A percentile compares a stretch with the other conserved stretches of the same genome.
phyloP scores from a whole-genome alignment of 2,329 filamentous ascomycete genomes.

The Capronia epimyces region DNA sequence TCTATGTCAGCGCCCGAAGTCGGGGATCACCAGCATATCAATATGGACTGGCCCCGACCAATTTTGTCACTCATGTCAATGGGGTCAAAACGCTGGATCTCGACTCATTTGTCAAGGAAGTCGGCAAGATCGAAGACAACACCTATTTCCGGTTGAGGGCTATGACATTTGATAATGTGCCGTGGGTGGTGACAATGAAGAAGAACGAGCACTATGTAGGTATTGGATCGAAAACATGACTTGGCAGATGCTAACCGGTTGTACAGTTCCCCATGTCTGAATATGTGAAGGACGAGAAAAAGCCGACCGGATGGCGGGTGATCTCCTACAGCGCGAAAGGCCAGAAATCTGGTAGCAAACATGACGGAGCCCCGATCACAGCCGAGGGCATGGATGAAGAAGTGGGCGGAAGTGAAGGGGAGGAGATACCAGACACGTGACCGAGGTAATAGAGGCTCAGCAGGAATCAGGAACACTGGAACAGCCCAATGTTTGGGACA shows the following conservation, averaged over 20 bases:
- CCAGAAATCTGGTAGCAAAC: constrained; percentile 33
- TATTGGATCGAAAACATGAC: constrained; percentile 7
- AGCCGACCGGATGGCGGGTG: constrained; percentile 53
- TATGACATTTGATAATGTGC: constrained; percentile 97
- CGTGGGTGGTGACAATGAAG: constrained; percentile 99
- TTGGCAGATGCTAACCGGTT: constrained; percentile 14
- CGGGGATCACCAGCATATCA: constrained; percentile 79
- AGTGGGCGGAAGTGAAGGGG: constrained; percentile 31
- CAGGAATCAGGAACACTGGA: background rate
- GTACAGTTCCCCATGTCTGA: constrained; percentile 59
- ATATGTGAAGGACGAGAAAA: constrained; percentile 53
- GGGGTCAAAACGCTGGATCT: constrained; percentile 78
- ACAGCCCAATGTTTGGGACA: background rate
- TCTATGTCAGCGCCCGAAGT: constrained; percentile 86
- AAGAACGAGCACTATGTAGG: constrained; percentile 91
- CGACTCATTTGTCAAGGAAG: constrained; percentile 70
- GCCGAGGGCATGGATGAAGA: constrained; percentile 46
- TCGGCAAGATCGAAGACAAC: constrained; percentile 86
- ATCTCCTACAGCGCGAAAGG: constrained; percentile 50
- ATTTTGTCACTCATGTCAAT: constrained; percentile 96
- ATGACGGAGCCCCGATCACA: constrained; percentile 41
- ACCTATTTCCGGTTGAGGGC: constrained; percentile 96
- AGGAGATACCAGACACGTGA: constrained; percentile 21
- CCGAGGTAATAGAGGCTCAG: background rate
- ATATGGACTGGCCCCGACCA: constrained; percentile 89